Conservation (phyloP, 2,329 filamentous ascomycete genomes). For the Teratosphaeria epicoccoides region DNA sequence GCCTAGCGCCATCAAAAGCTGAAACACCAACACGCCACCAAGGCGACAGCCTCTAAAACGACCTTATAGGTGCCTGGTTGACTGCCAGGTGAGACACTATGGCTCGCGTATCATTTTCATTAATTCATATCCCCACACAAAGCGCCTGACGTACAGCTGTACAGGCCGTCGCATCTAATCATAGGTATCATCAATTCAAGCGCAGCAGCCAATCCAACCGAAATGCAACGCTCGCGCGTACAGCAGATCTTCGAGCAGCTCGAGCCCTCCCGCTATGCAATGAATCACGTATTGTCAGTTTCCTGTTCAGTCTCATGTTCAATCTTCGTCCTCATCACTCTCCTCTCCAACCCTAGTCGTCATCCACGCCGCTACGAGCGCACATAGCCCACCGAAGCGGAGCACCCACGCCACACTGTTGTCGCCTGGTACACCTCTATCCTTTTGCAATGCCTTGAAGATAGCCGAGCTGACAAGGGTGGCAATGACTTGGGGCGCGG, state of each 20-base stretch:
- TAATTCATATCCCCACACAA: not conserved
- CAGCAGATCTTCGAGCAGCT: not conserved
- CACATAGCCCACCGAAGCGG: constrained; percentile 69
- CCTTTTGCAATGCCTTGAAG: constrained; percentile 79
- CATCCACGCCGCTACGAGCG: constrained; percentile 55
- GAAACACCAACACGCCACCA: no score
- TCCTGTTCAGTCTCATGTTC: not conserved
- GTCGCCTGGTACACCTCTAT: constrained; percentile 72
- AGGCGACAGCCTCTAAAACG: no score
- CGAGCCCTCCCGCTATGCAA: not conserved
- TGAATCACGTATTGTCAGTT: not conserved
- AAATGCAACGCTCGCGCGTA: not conserved
- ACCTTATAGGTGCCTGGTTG: no score
- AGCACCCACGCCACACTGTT: constrained; percentile 79
- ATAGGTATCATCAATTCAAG: not conserved
- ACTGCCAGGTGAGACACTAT: no score
- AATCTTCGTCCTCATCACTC: not conserved
- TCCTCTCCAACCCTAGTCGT: constrained; percentile 5
- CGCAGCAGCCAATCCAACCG: not conserved
- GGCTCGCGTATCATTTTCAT: not conserved
- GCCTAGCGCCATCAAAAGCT: no score
- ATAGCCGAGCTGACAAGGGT: constrained; percentile 75
- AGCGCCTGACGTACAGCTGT: not conserved
- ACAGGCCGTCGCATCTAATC: not conserved
- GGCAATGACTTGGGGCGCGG: constrained; percentile 81